Percentiles rank a stretch among this genome's conserved stretches.
These are phyloP conservation scores for Trametes polyzona DNA, from an alignment of 1,284 basidiomycete genomes.

Conservation along the genomic window DNA sequence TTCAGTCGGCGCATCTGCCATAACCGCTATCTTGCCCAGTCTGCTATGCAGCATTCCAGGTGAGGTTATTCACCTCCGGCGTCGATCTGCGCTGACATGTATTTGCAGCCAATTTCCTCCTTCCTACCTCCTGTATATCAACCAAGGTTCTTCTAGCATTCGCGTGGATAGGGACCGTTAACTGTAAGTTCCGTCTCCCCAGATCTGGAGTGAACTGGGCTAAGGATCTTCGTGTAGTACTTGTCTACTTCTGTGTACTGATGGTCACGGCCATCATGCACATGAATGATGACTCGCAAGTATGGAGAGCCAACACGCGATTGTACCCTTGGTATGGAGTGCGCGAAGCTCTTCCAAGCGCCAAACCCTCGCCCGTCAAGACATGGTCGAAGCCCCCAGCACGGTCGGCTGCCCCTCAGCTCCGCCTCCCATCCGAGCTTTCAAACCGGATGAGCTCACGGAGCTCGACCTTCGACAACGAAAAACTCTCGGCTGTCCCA, in stretches of 20 bases:
- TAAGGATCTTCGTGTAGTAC: slow-evolving; percentile 37
- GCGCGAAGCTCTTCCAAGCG: slow-evolving; percentile 28
- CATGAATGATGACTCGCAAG: slow-evolving; percentile 43
- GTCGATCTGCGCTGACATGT: background rate
- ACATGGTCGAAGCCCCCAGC: slow-evolving; percentile 28
- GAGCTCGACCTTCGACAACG: slow-evolving; percentile 17
- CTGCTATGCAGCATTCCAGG: slow-evolving; percentile 37
- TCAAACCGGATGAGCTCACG: slow-evolving; percentile 22
- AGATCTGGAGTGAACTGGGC: background rate
- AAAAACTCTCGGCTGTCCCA: slow-evolving; percentile 18
- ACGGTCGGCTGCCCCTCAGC: slow-evolving; percentile 19
- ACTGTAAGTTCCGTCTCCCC: slow-evolving; percentile 47
- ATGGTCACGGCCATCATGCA: slow-evolving; percentile 40
- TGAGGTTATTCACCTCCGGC: background rate
- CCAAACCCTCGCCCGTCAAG: slow-evolving; percentile 28
- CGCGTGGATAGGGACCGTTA: slow-evolving; percentile 60
- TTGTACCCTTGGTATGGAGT: slow-evolving; percentile 44
- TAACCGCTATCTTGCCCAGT: slow-evolving; percentile 43
- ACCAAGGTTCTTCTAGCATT: slow-evolving; percentile 61
- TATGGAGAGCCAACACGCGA: slow-evolving; percentile 59
- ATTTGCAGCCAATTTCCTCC: slow-evolving; percentile 22
- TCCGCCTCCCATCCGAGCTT: slow-evolving; percentile 24
- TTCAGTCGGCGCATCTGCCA: slow-evolving; percentile 53
- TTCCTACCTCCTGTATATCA: slow-evolving; percentile 53
- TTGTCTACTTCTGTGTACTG: slow-evolving; percentile 48